These are phyloP conservation scores for Coprinellus micaceus DNA, from an alignment of 768 basidiomycete species.

Conservation along the genomic window DNA sequence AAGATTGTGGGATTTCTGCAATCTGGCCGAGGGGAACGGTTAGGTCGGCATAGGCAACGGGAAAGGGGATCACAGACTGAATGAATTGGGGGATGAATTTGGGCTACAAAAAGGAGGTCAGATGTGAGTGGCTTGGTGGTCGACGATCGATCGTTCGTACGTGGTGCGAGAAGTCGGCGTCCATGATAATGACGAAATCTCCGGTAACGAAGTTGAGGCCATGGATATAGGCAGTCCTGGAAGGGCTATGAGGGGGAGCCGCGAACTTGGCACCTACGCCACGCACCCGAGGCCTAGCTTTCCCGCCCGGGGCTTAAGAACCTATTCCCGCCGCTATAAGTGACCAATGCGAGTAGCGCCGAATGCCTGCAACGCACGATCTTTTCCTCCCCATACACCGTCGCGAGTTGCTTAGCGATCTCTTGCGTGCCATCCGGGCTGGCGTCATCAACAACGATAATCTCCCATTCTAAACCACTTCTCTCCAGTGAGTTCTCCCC, in stretches of 20 bases:
- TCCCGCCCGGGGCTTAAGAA: constrained; percentile 82
- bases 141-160: constrained; percentile 40
- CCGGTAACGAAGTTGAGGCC: constrained; percentile 86
- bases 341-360: not conserved
- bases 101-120: constrained; percentile 46
- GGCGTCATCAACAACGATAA: constrained; percentile 89
- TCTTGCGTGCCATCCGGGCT: constrained; percentile 93
- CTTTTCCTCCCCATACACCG: constrained; percentile 78
- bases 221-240: constrained; percentile 88
- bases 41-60: not conserved
- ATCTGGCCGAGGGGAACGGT: constrained; percentile 35
- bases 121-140: not conserved
- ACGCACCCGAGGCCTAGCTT: constrained; percentile 86
- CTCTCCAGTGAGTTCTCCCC: not conserved
- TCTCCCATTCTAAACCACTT: constrained; percentile 78
- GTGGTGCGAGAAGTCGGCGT: constrained; percentile 94
- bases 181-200: constrained; percentile 96
- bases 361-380: constrained; percentile 43
- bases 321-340: constrained; percentile 46
- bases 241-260: constrained; percentile 1
- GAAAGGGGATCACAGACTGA: constrained; percentile 41
- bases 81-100: constrained; percentile 96
- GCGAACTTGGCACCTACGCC: not conserved
- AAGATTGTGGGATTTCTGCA: constrained; percentile 82
- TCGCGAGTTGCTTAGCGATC: constrained; percentile 74